phyloP scores from a whole-genome alignment of 2,329 filamentous ascomycete genomes.

The Pseudogymnoascus verrucosus region DNA sequence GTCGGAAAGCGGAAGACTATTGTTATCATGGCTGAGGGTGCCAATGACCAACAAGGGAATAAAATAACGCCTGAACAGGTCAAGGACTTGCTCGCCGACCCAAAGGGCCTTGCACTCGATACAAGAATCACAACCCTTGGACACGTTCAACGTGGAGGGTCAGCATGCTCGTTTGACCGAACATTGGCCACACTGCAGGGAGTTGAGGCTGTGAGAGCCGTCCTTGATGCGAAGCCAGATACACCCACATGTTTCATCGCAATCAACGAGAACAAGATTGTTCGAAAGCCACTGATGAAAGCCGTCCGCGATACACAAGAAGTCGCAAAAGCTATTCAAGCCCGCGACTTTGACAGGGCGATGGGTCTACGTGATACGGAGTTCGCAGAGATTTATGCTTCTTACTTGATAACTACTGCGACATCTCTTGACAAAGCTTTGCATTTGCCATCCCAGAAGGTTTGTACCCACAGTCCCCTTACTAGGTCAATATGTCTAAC shows the following conservation, averaged over 20 bases:
- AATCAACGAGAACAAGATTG: constrained; percentile 96
- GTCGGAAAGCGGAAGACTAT: constrained; percentile 96
- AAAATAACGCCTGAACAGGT: constrained; percentile 77
- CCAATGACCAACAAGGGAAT: constrained; percentile 73
- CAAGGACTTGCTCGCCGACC: constrained; percentile 77
- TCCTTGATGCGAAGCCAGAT: constrained; percentile 80
- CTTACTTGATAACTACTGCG: constrained; percentile 85
- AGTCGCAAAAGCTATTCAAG: constrained; percentile 72
- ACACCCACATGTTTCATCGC: constrained; percentile 92
- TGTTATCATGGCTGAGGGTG: constrained; percentile 94
- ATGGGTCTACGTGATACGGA: constrained; percentile 88
- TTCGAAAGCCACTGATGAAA: constrained; percentile 79
- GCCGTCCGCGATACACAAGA: constrained; percentile 81
- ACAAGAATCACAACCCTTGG: constrained; percentile 92
- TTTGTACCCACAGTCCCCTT: constrained; percentile 31
- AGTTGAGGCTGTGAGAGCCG: constrained; percentile 86
- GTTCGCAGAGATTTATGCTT: constrained; percentile 85
- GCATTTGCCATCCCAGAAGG: constrained; percentile 62
- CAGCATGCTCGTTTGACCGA: constrained; percentile 87
- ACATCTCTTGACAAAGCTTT: constrained; percentile 62
- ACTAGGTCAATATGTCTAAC: constrained; percentile 24
- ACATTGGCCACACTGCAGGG: constrained; percentile 90
- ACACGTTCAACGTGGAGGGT: constrained; percentile 93
- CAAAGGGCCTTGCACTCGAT: constrained; percentile 70
- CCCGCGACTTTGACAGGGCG: constrained; percentile 77